Conservation (phyloP, 1,139 yeast species). For the Pichia sp. region DNA sequence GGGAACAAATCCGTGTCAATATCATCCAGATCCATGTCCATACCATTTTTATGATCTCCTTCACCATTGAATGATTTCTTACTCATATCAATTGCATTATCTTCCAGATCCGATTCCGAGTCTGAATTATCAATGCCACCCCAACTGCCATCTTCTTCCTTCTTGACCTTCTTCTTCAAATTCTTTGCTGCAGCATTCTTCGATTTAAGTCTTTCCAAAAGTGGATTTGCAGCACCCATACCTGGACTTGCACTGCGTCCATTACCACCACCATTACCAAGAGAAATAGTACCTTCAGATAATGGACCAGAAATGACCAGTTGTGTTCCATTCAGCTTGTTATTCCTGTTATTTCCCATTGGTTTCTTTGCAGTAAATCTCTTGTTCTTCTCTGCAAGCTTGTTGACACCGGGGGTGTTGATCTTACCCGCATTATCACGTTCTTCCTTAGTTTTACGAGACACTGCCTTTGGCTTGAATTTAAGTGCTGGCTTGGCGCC, state of each 20-base stretch:
- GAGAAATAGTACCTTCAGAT: slow-evolving; percentile 54
- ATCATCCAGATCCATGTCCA: slow-evolving; percentile 37
- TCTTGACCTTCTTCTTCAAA: slow-evolving; percentile 2
- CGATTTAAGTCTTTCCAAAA: slow-evolving; percentile 29
- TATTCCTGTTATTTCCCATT: slow-evolving; percentile 20
- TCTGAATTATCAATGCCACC: slow-evolving; percentile 18
- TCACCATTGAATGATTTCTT: neutral
- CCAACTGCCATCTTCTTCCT: slow-evolving; percentile 4
- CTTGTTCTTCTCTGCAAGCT: slow-evolving; percentile 15
- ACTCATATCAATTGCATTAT: slow-evolving; percentile 13
- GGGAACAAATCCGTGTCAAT: slow-evolving; percentile 44
- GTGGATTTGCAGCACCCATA: slow-evolving; percentile 28
- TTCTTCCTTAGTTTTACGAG: slow-evolving; percentile 75
- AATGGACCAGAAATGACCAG: slow-evolving; percentile 67
- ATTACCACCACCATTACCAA: slow-evolving; percentile 23
- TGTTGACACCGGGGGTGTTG: slow-evolving; percentile 21
- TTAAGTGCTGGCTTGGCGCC: slow-evolving; percentile 41
- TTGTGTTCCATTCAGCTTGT: slow-evolving; percentile 52
- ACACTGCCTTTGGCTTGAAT: slow-evolving; percentile 79
- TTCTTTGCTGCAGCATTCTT: slow-evolving; percentile 3
- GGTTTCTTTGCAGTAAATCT: slow-evolving; percentile 2
- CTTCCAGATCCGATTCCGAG: slow-evolving; percentile 14
- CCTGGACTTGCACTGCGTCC: slow-evolving; percentile 4
- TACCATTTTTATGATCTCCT: slow-evolving; percentile 12
- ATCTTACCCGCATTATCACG: slow-evolving; percentile 70